Evolutionary conservation across 2,329 filamentous ascomycete genomes (phyloP).

Genomic region (Colletotrichum salicis): DNA sequence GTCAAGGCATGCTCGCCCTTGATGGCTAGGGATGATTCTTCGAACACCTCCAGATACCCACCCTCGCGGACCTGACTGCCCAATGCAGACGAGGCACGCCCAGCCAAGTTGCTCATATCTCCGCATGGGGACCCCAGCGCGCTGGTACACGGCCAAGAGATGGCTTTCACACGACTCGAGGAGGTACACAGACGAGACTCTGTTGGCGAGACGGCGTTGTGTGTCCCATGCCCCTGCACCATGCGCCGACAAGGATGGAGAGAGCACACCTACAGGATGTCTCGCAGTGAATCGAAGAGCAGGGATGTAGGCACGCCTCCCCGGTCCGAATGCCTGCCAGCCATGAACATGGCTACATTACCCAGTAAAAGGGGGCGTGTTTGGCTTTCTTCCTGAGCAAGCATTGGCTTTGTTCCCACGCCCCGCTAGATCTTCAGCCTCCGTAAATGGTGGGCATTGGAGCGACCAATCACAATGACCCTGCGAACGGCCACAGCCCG

Average conservation of each 20-base stretch:
- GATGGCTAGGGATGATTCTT: not conserved
- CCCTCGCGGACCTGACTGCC: not conserved
- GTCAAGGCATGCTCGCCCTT: too few relatives aligned
- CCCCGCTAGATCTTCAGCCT: not conserved
- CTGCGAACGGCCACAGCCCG: not conserved
- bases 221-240: not conserved
- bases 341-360: not conserved
- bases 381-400: not conserved
- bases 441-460: not conserved
- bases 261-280: not conserved
- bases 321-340: not conserved
- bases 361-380: not conserved
- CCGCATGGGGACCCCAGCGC: not conserved
- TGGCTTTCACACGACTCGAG: not conserved
- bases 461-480: not conserved
- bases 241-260: not conserved
- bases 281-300: not conserved
- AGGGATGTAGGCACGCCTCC: not conserved
- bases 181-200: not conserved
- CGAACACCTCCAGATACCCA: not conserved
- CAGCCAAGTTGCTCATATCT: not conserved
- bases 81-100: not conserved
- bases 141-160: not conserved
- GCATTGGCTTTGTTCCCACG: not conserved
- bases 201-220: not conserved